Evolutionary conservation across 352 stramenopile genomes (phyloP), one percentile per base, ranked within the genome.

Genomic region (Globisporangium splendens): DNA sequence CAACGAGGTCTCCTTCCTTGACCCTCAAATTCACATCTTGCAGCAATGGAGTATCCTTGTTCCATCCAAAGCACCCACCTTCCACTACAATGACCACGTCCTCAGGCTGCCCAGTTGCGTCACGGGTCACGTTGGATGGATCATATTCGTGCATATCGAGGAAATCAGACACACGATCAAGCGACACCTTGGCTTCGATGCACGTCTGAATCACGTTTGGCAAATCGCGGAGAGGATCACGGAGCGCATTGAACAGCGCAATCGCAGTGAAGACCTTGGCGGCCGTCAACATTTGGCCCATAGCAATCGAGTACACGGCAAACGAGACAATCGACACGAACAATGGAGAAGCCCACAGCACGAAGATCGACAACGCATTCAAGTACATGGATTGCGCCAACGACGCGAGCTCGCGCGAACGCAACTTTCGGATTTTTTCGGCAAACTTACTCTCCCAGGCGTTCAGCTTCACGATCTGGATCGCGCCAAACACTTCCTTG

Each of bases 381-480:
- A 74, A 64, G 49, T 87, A 88, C 3, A 75, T 71, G 39, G 89
- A 77, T 20, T 67, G 78, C 6, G 41, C 41, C 7, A 95, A 58
- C 0, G 74, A 70, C 18, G 75, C 55, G 22, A 95, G 49, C 59
- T 96, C 88, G 13, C 70, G 63, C 8, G 72, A 54, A 18, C 88
- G 74, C 6, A 85, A 46, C 38, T 62, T 31, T 20, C 56, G 42
- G 18, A 97, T 79, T 59, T 90, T 77, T 17, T 71, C 75, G 15
- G 69, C 62, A 67, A 95, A 93, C 1, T 87, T 73, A 14, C 48
- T 14, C 55, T 97, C 90, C 83, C 86, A 96, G 8, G 83, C 83
- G 73, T 98, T 97, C 0, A 98, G 65, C 62, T 99, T 99, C 60
- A 99, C 91, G 44, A 98, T 79, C 69, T 98, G 91, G 58, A 98